Percentiles rank a stretch among this genome's conserved stretches.
phyloP scores from a whole-genome alignment of 495 filamentous ascomycete species.

The Penicillium bovifimosum region DNA sequence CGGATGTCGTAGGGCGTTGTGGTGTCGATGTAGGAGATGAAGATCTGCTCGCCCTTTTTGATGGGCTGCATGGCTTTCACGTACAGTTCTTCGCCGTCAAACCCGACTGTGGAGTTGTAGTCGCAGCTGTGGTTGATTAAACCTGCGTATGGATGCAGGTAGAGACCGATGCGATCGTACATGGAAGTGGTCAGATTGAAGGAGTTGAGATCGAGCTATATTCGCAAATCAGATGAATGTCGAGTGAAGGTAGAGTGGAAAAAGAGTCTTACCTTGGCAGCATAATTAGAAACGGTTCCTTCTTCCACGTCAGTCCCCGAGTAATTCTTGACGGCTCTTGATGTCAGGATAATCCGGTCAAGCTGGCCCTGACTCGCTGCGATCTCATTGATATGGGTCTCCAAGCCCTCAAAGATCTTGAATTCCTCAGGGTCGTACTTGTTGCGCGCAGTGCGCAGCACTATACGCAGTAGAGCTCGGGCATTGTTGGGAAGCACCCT shows the following conservation, averaged over 20 bases:
- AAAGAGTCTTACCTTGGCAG: conserved; percentile 35
- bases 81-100: conserved; percentile 48
- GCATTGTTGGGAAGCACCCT: conserved; percentile 51
- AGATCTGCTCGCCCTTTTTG: conserved; percentile 54
- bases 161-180: conserved; percentile 57
- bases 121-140: conserved; percentile 67
- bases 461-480: conserved; percentile 49
- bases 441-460: conserved; percentile 34
- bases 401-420: conserved; percentile 37
- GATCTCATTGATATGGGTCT: conserved; percentile 46
- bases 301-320: conserved; percentile 39
- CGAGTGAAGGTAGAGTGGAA: not conserved
- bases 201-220: conserved; percentile 50
- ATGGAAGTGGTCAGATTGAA: conserved; percentile 55
- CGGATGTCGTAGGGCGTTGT: conserved; percentile 46
- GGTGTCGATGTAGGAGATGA: conserved; percentile 63
- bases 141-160: conserved; percentile 52
- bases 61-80: conserved; percentile 45
- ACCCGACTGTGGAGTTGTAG: conserved; percentile 60
- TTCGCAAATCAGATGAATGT: not conserved
- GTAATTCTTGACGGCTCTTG: conserved; percentile 49
- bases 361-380: conserved; percentile 31
- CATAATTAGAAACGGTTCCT: conserved; percentile 34
- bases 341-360: conserved; percentile 47
- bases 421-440: conserved; percentile 35